phyloP scores from a whole-genome alignment of 768 basidiomycete genomes.

The Boletus reticulatus region DNA sequence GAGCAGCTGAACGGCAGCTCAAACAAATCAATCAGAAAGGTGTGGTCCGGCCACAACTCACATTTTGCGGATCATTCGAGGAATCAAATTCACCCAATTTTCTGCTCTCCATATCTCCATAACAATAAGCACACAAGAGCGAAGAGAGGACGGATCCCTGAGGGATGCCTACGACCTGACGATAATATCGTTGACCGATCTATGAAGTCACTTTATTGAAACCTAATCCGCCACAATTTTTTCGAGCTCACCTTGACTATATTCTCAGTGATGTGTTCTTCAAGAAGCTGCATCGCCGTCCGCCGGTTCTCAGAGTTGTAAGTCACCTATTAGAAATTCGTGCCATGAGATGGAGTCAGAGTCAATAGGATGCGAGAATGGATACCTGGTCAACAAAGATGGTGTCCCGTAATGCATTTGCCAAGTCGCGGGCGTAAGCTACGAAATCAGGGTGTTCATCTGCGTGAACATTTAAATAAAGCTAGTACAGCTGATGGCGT shows the following conservation, averaged over 20 bases:
- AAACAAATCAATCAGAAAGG: background rate
- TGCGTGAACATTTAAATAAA: conserved; percentile 27
- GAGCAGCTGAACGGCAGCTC: conserved; percentile 50
- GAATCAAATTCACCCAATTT: conserved; percentile 43
- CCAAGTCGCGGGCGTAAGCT: conserved; percentile 64
- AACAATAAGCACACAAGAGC: conserved; percentile 92
- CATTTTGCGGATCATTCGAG: conserved; percentile 56
- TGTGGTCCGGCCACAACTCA: conserved; percentile 36
- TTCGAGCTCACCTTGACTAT: conserved; percentile 70
- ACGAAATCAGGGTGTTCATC: conserved; percentile 79
- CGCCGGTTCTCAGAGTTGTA: conserved; percentile 52
- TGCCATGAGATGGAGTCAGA: background rate
- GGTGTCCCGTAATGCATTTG: conserved; percentile 62
- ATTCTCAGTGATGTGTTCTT: conserved; percentile 90
- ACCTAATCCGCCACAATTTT: background rate
- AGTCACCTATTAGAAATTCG: conserved; percentile 38
- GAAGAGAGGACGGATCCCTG: conserved; percentile 97
- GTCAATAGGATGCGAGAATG: background rate
- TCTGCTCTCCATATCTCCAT: conserved; percentile 80
- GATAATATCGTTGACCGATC: conserved; percentile 81
- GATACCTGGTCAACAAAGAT: conserved; percentile 85
- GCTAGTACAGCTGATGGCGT: background rate
- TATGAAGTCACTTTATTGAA: conserved; percentile 28
- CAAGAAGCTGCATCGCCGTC: conserved; percentile 69
- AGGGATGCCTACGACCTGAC: conserved; percentile 92